Evolutionary conservation across 2,329 filamentous ascomycete species (phyloP).

Genomic region (Calonectria honghensis): DNA sequence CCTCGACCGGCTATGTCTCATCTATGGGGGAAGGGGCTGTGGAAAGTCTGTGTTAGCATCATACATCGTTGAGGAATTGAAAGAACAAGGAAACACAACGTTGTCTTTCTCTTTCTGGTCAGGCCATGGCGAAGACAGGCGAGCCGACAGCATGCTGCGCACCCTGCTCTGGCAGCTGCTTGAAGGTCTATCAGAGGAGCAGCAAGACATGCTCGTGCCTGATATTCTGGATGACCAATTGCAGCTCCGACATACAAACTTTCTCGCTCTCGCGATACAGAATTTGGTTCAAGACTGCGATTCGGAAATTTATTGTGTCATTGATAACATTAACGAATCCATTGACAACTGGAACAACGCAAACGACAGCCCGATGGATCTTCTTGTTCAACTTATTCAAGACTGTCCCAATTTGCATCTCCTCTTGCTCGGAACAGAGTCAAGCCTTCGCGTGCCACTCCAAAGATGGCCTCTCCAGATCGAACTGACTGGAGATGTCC

Average conservation of each 20-base stretch:
- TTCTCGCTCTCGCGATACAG: not conserved
- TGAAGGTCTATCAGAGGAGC: conserved; percentile 2
- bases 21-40: conserved; percentile 20
- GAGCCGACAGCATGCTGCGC: conserved; percentile 20
- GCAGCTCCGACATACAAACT: conserved; percentile 13
- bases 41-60: conserved; percentile 31
- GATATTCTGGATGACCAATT: conserved; percentile 11
- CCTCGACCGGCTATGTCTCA: conserved; percentile 8
- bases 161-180: conserved; percentile 26
- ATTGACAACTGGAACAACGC: conserved; percentile 18
- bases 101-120: conserved; percentile 29
- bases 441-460: conserved; percentile 5
- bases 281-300: not conserved
- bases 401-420: conserved; percentile 15
- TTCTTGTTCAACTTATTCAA: conserved; percentile 10
- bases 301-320: conserved; percentile 13
- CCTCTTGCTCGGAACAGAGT: conserved; percentile 19
- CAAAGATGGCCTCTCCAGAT: conserved; percentile 28
- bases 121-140: conserved; percentile 18
- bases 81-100: not conserved
- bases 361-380: conserved; percentile 4
- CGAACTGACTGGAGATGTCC: not conserved
- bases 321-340: conserved; percentile 6
- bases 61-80: conserved; percentile 14
- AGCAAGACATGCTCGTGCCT: conserved; percentile 8